Base-by-base conservation (phyloP, 1,284 basidiomycete species). In the Rhodofomes roseus region DNA sequence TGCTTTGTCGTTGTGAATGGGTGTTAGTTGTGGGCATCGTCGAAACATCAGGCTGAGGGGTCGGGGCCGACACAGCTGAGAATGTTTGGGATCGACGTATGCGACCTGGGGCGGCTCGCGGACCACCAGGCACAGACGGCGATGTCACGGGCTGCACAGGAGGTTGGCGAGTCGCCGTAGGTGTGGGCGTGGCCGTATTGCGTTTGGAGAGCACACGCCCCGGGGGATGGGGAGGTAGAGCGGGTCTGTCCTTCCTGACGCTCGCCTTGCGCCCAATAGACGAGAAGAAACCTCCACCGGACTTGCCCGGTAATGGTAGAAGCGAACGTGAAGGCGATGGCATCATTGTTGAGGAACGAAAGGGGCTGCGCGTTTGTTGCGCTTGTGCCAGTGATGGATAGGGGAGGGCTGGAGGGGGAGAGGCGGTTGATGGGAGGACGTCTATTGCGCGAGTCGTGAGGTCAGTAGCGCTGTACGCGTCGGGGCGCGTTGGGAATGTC, bases 401-500 rank as follows among this genome's bases (percentile, higher is more conserved):
- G 1, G 93, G 93, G 31, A 96, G 79, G 31, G 76, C 73, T 0
- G 84, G 73, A 1, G 91, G 88, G 0, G 85, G 83, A 20, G 46
- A 48, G 25, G 79, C 74, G 57, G 77, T 78, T 4, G 85, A 79
- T 1, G 75, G 74, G 46, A 80, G 73, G 56, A 80, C 77, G 60
- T 82, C 78, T 50, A 71, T 66, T 57, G 76, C 70, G 65, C 81
- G 77, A 46, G 78, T 71, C 0, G 83, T 78, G 23, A 93, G 79
- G 70, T 93, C 90, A 0, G 90, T 92, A 1, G 90, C 90, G 20
- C 79, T 78, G 59, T 84, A 87, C 8, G 90, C 88, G 66, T 93
- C 92, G 14, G 85, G 76, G 29, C 92, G 85, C 43, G 83, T 80
- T 9, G 91, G 90, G 73, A 93, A 93, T 0, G 90, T 90, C 46